Base-by-base conservation (phyloP, 2,329 filamentous ascomycete genomes). In the Saccharata proteae region DNA sequence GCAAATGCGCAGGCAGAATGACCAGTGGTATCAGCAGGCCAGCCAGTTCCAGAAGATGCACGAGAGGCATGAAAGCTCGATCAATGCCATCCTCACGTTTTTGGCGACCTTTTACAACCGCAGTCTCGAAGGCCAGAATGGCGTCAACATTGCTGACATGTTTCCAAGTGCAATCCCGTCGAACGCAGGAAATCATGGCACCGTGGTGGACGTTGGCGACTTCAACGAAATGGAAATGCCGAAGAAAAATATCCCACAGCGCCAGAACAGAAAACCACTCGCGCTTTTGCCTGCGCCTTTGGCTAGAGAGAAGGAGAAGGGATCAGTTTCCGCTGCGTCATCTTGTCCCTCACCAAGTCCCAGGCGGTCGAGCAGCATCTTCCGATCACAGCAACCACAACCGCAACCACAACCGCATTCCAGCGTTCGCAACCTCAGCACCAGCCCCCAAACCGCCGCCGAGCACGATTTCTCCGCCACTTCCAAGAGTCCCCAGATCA, bases 1-100 rank as follows among this genome's bases (percentile, higher is more conserved):
- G 32, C 75, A 80, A 34, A 63, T 96, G 36, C 79, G 84, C 34
- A 73, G 80, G 37, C 86, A 94, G 46, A 90, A 96, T 49, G 77
- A 84, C 38, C 77, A 88, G 39, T 70, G 94, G 17, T 92, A 86
- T 47, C 79, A 81, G 34, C 85, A 94, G 55, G 86, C 88, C 0
- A 70, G 81, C 26, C 77, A 81, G 36, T 94, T 94, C 51, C 86
- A 96, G 55, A 80, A 74, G 37, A 75, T 93, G 50, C 88, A 96
- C 49, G 85, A 88, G 44, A 77, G 90, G n/a, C 90, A 98, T 48
- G 90, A 98, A 52, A 93, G 88, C 51, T 94, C 88, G 1, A 96
- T 98, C 57, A 96, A 94, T 49, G 88, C 88, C n/a, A 96, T 98
- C 39, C 69, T 98, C 24, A 93, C 86, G 29, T 96, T 98, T 55